phyloP scores from a whole-genome alignment of 1,139 yeast genomes.

The Sugiyamaella neomexicana region DNA sequence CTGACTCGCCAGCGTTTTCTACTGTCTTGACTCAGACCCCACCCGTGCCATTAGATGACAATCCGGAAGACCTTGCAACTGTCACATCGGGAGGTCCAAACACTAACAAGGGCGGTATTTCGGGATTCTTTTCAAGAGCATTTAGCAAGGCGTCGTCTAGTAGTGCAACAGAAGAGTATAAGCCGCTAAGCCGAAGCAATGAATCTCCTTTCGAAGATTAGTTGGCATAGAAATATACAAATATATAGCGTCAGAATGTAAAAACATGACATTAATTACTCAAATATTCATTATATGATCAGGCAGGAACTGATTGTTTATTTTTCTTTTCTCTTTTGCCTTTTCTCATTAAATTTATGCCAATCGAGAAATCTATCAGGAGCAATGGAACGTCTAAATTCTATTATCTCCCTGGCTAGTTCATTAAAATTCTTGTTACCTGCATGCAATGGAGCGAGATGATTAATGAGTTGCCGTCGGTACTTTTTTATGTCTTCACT shows the following conservation, averaged over 20 bases:
- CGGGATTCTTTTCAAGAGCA: conserved; percentile 9
- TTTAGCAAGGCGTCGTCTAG: conserved; percentile 1
- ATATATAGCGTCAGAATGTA: background rate
- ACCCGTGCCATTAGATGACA: background rate
- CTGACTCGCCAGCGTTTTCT: conserved; percentile 20
- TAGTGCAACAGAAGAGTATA: conserved; percentile 11
- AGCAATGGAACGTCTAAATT: conserved; percentile 7
- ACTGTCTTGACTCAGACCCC: conserved; percentile 6
- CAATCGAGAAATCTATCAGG: conserved; percentile 18
- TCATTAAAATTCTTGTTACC: conserved; percentile 20
- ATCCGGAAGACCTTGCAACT: conserved; percentile 8
- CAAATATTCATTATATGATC: too few relatives aligned
- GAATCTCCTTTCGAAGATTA: conserved; percentile 10
- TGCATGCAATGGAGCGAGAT: conserved; percentile 3
- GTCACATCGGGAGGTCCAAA: background rate
- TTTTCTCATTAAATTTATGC: conserved; percentile 6
- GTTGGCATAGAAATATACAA: background rate
- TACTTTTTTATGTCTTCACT: conserved; percentile 29
- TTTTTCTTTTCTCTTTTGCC: background rate
- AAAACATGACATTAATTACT: background rate
- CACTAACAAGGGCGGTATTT: conserved; percentile 4
- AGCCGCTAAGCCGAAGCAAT: conserved; percentile 11
- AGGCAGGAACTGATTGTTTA: background rate
- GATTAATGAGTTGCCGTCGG: conserved; percentile 22
- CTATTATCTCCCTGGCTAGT: conserved; percentile 19